phyloP scores from a whole-genome alignment of 2,329 filamentous ascomycete genomes.

The Monosporascus sp. region DNA sequence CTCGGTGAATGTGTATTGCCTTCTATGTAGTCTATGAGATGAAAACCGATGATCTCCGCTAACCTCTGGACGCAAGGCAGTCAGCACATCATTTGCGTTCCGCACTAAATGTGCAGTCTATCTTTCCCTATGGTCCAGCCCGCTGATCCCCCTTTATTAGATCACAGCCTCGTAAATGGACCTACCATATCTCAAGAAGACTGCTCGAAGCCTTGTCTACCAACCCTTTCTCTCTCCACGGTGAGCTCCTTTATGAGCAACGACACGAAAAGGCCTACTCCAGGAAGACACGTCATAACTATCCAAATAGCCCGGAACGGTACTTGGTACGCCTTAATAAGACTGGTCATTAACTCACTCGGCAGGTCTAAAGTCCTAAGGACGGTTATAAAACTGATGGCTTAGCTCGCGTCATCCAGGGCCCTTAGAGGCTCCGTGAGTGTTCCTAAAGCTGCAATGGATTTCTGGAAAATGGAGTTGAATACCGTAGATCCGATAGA shows the following conservation, averaged over 20 bases:
- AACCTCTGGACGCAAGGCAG: too few relatives aligned
- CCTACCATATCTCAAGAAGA: too few relatives aligned
- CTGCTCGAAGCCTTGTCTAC: slow-evolving; percentile 6
- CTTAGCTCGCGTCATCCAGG: slow-evolving; percentile 11
- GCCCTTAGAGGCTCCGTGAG: slow-evolving; percentile 6
- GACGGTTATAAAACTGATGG: slow-evolving; percentile 12
- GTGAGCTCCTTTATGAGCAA: slow-evolving; percentile 2
- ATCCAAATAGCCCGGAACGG: slow-evolving; percentile 3
- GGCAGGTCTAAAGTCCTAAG: slow-evolving; percentile 2
- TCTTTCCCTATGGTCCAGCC: too few relatives aligned
- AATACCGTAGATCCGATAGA: slow-evolving; percentile 27
- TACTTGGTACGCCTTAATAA: slow-evolving; percentile 1
- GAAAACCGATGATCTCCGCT: too few relatives aligned
- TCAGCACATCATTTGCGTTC: too few relatives aligned
- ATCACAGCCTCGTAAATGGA: too few relatives aligned
- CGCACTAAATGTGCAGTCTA: too few relatives aligned
- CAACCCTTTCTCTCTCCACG: slow-evolving; percentile 3
- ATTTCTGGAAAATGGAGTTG: slow-evolving; percentile 17
- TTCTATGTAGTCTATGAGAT: too few relatives aligned
- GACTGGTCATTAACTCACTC: neutral
- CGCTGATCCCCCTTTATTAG: too few relatives aligned
- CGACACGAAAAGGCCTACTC: slow-evolving; percentile 2
- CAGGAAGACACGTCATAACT: slow-evolving; percentile 3
- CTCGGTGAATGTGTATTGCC: too few relatives aligned
- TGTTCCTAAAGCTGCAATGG: slow-evolving; percentile 4